These are phyloP conservation scores for Polyporus arcularius DNA, from an alignment of 768 basidiomycete species.

Conservation along the genomic window DNA sequence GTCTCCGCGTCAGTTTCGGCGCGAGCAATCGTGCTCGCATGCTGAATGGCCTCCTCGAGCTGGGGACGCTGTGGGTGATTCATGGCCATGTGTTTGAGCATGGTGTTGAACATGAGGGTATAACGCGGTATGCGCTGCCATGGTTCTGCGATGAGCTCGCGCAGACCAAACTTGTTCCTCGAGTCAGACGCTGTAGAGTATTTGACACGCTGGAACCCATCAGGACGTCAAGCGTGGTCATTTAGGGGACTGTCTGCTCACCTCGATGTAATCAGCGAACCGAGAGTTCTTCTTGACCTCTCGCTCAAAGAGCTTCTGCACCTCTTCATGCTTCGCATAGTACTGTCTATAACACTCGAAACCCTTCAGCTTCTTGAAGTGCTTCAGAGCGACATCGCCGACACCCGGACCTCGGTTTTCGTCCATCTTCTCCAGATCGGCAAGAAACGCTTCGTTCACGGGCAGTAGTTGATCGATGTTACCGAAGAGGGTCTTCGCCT, in stretches of 20 bases:
- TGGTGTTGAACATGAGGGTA: slow-evolving; percentile 87
- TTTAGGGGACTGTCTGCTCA: slow-evolving; percentile 38
- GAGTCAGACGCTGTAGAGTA: slow-evolving; percentile 69
- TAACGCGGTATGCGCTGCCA: slow-evolving; percentile 96
- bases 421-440: slow-evolving; percentile 77
- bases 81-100: slow-evolving; percentile 86
- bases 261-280: slow-evolving; percentile 87
- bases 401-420: slow-evolving; percentile 63
- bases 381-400: slow-evolving; percentile 83
- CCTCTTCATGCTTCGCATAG: slow-evolving; percentile 91
- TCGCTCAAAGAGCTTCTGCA: slow-evolving; percentile 82
- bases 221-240: neutral
- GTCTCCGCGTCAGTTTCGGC: slow-evolving; percentile 94
- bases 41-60: slow-evolving; percentile 80
- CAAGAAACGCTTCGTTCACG: slow-evolving; percentile 86
- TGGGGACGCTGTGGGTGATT: slow-evolving; percentile 77
- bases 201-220: slow-evolving; percentile 69
- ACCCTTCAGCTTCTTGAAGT: slow-evolving; percentile 81
- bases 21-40: slow-evolving; percentile 86
- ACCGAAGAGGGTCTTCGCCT: slow-evolving; percentile 91
- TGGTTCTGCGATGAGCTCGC: slow-evolving; percentile 94
- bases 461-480: slow-evolving; percentile 89
- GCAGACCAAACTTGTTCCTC: slow-evolving; percentile 81
- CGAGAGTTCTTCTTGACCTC: slow-evolving; percentile 78
- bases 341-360: slow-evolving; percentile 93